Evolutionary conservation across 371 early-diverging fungal genomes (phyloP).

Genomic region (Syncephalis plumigaleata): DNA sequence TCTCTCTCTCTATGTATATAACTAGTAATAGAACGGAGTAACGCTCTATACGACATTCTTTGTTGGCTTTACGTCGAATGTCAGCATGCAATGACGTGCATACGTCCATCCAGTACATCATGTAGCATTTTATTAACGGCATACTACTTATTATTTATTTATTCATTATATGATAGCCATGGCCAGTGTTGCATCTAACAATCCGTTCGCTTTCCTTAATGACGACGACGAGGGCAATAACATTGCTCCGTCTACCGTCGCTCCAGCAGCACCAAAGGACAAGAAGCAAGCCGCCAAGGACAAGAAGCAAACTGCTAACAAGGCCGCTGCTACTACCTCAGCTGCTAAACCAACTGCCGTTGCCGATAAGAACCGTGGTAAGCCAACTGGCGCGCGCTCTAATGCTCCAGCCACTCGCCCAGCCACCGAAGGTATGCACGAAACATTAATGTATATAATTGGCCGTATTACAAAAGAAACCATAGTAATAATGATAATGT

Average conservation of each 20-base stretch:
- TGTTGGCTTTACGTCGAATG: no score
- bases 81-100: no score
- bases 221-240: slow-evolving; percentile 29
- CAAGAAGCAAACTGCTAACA: slow-evolving; percentile 7
- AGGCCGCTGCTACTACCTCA: slow-evolving; percentile 3
- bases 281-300: slow-evolving; percentile 13
- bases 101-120: no score
- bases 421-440: slow-evolving; percentile 5
- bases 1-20: no score
- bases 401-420: slow-evolving; percentile 6
- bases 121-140: no score
- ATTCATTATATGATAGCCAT: slow-evolving; percentile 2
- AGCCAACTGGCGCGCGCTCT: slow-evolving; percentile 1
- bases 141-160: slow-evolving; percentile 1
- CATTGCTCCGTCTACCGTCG: slow-evolving; percentile 16
- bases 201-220: slow-evolving; percentile 41
- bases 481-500: no score
- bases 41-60: no score
- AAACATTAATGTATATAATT: no score
- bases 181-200: slow-evolving; percentile 18
- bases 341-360: not conserved
- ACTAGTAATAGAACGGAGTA: no score
- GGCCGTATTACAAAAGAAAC: not conserved
- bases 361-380: not conserved
- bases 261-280: slow-evolving; percentile 12